Base-by-base conservation (phyloP, 768 basidiomycete genomes). In the Candolleomyces efflorescens region DNA sequence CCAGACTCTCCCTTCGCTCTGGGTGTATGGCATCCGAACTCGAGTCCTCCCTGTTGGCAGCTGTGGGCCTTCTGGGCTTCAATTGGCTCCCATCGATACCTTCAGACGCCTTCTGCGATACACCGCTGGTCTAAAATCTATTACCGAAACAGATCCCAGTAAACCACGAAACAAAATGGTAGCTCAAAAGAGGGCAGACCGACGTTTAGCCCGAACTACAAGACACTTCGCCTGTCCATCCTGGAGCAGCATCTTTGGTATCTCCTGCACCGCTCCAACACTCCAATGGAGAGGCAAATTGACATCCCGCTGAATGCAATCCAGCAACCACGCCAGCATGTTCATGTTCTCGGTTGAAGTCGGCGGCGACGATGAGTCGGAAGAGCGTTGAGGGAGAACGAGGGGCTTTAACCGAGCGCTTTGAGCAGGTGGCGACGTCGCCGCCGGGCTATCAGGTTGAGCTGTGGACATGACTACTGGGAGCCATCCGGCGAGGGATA, bases 191-290 rank as follows among this genome's bases (percentile, higher is more conserved):
- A 59, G 46, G 5, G 58, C 58, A 13, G 51, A 53, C 3, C 58
- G 51, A 3, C 58, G 51, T 47, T 59, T 59, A 11, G 43, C 36
- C 53, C 58, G 23, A 26, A 59, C 58, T 1, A 48, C 58, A 15
- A 59, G 32, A 54, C 58, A 59, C 37, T 45, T 43, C 22, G 58
- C 27, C 38, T 54, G 58, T 9, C 58, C 58, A 36, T 59, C 36
- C 9, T 48, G 52, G 2, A 54, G 45, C 20, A 59, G 20, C 58
- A 59, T 59, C 27, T 5, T 20, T 32, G 12, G n/a, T 20, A 23
- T 36, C 32, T 38, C 39, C 13, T 59, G 38, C 36, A 18, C 24
- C 37, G 50, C 22, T 5, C 17, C 49, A 1, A 53, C 37, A 39
- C 32, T 59, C 53, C 51, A 54, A 6, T 46, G 46, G n/a, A n/a